Evolutionary conservation across 768 basidiomycete species (phyloP), one percentile per base, ranked within the genome.

Genomic region (Chiua virens): DNA sequence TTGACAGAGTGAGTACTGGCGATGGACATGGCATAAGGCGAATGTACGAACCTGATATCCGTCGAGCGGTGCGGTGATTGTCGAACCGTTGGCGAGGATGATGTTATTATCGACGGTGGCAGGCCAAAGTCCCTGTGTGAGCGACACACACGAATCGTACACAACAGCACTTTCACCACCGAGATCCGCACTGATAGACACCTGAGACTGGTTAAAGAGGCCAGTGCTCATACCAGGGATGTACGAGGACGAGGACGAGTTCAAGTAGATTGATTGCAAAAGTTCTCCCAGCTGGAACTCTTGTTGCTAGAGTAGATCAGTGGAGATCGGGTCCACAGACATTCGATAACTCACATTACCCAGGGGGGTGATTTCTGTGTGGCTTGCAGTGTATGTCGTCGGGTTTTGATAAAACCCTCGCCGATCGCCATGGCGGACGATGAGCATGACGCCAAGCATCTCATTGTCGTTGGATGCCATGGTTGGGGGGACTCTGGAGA

Each of bases 61-160:
- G 17, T 65, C 68, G 2, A 88, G 66, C 5, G 89, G 86, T 9
- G 78, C 82, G 3, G 66, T 64, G 49, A 89, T 66, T 11, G 66
- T 77, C 3, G 83, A 75, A 2, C 84, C 82, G 59, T 91, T 85
- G 2, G 87, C 83, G n/a, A 90, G 72, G 1, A 78, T 79, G 14
- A 74, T 79, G 18, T 71, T 79, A 43, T 77, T 78, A 21, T 64
- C 57, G 14, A 56, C 23, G 5, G 75, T 79, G 3, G 71, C 66
- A 3, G 86, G 87, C 70, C 78, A 85, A 39, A 90, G 62, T 13
- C 87, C 88, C 64, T 90, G 89, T 10, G 85, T 67, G 45, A 89
- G 66, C 1, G 88, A 85, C 22, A 79, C 69, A 10, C 86, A 83
- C 5, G 85, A 83, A 58, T 87, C 81, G 53, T 75, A 75, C 38